These are phyloP conservation scores for Colletotrichum liriopes DNA, from an alignment of 2,329 filamentous ascomycete species.

Conservation along the genomic window DNA sequence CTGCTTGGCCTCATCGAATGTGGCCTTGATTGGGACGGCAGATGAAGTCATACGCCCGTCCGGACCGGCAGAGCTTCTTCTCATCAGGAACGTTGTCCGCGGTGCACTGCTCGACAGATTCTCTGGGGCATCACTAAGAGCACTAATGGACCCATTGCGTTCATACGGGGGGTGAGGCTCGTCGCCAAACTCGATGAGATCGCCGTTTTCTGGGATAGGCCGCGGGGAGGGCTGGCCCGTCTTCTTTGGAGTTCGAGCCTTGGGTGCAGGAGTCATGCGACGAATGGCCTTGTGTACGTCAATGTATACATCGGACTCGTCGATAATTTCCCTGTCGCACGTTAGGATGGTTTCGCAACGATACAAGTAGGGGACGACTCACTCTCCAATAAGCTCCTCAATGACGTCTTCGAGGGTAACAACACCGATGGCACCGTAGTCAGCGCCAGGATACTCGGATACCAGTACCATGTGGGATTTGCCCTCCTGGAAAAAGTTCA, in stretches of 20 bases:
- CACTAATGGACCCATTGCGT: slow-evolving; percentile 55
- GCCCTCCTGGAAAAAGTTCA: slow-evolving; percentile 99
- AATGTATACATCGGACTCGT: slow-evolving; percentile 98
- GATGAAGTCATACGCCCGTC: slow-evolving; percentile 66
- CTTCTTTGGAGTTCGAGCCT: slow-evolving; percentile 70
- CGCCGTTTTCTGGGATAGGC: slow-evolving; percentile 23
- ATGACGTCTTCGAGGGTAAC: slow-evolving; percentile 98
- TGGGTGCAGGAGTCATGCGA: slow-evolving; percentile 87
- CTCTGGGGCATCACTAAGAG: slow-evolving; percentile 56
- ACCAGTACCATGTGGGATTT: slow-evolving; percentile 99
- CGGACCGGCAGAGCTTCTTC: slow-evolving; percentile 68
- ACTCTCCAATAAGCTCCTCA: slow-evolving; percentile 98
- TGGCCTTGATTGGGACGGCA: slow-evolving; percentile 71
- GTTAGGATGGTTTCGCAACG: background rate
- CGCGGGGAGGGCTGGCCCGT: slow-evolving; percentile 51
- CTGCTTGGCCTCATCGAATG: slow-evolving; percentile 74
- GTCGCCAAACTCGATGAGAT: slow-evolving; percentile 60
- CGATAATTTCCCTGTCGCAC: slow-evolving; percentile 87
- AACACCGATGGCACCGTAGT: slow-evolving; percentile 91
- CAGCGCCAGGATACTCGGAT: slow-evolving; percentile 90
- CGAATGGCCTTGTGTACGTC: slow-evolving; percentile 99
- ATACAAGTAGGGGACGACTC: slow-evolving; percentile 58
- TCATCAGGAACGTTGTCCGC: slow-evolving; percentile 72
- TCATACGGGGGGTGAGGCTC: slow-evolving; percentile 47
- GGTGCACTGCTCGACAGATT: slow-evolving; percentile 64